Base-by-base conservation (phyloP, 331 rosid species). In the Cucumis variabilis region DNA sequence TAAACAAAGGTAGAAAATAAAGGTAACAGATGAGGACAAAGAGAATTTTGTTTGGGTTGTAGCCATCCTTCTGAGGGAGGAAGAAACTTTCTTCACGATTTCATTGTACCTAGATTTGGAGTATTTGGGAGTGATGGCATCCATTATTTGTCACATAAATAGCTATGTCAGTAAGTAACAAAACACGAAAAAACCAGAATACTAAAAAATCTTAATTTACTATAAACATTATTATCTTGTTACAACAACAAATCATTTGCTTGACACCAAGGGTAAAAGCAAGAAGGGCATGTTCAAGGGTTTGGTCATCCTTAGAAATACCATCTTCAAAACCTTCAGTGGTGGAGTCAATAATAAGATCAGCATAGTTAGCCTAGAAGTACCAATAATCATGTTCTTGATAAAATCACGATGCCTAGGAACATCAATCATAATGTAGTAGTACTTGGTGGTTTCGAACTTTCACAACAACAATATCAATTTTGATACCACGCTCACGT, bases 291-390 rank as follows among this genome's bases (percentile, higher is more conserved):
- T 93, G 96, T 8, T 92, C 96, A 90, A 94, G 92, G 16, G 94
- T 93, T 89, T 93, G 94, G 2, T 92, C 96, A 68, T 93, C 96
- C 92, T 93, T 92, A 9, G 94, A 93, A 68, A 93, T 93, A 82
- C 96, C 96, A 77, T 93, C 96, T 82, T 93, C 94, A 86, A 92
- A 93, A 84, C 96, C 96, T 65, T 94, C 96, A 23, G 95, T 92
- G 0, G 93, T 91, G 77, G 96, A 93, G 69, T 93, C 96, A 9
- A 93, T 93, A 70, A 93, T 93, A 8, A 93, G 94, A 19, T 91
- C 94, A 58, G 93, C 92, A 67, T 93, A 93, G 27, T 93, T 93
- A 72, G 96, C 96, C 67, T 90, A 94, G 93, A 93, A 13, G 96
- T 92, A 4, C 96, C 96, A 12, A 93, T 93, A 72, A 93, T 93